Conservation (phyloP, 2,329 filamentous ascomycete genomes). For the Anisogramma anomala region DNA sequence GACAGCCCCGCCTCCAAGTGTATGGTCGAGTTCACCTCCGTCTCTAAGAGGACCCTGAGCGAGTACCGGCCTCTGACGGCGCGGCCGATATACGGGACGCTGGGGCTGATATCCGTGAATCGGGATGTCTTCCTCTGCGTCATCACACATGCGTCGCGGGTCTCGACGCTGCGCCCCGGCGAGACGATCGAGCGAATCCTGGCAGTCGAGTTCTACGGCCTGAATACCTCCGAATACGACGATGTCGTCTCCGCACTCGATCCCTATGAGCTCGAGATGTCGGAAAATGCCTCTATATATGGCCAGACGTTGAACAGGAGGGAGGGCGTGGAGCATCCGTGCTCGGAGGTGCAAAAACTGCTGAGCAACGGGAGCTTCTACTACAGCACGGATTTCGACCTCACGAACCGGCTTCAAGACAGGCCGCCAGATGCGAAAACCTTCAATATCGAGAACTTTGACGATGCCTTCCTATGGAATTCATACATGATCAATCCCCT, state of each 20-base stretch:
- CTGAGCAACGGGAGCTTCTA: slow-evolving; percentile 92
- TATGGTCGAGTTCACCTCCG: slow-evolving; percentile 74
- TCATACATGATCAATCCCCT: slow-evolving; percentile 95
- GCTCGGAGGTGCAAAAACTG: slow-evolving; percentile 80
- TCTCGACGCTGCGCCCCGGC: slow-evolving; percentile 72
- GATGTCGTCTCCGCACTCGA: slow-evolving; percentile 49
- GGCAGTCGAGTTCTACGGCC: slow-evolving; percentile 82
- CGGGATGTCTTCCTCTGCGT: slow-evolving; percentile 85
- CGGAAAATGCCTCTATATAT: slow-evolving; percentile 37
- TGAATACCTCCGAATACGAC: slow-evolving; percentile 81
- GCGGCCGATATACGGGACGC: slow-evolving; percentile 68
- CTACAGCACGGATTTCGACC: slow-evolving; percentile 95
- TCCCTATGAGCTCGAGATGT: slow-evolving; percentile 35
- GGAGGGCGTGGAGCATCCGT: slow-evolving; percentile 77
- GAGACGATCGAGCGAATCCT: slow-evolving; percentile 84
- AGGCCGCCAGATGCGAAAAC: slow-evolving; percentile 63
- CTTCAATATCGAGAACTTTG: slow-evolving; percentile 85
- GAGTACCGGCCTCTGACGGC: slow-evolving; percentile 68
- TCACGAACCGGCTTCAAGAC: slow-evolving; percentile 87
- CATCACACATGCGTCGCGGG: slow-evolving; percentile 66
- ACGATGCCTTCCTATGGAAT: slow-evolving; percentile 93
- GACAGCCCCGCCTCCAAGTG: slow-evolving; percentile 48
- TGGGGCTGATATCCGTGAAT: slow-evolving; percentile 75
- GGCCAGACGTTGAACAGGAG: slow-evolving; percentile 46
- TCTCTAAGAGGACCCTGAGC: slow-evolving; percentile 53